Conservation (phyloP, 495 filamentous ascomycete genomes). For the Lasiosphaeriaceae sp. region DNA sequence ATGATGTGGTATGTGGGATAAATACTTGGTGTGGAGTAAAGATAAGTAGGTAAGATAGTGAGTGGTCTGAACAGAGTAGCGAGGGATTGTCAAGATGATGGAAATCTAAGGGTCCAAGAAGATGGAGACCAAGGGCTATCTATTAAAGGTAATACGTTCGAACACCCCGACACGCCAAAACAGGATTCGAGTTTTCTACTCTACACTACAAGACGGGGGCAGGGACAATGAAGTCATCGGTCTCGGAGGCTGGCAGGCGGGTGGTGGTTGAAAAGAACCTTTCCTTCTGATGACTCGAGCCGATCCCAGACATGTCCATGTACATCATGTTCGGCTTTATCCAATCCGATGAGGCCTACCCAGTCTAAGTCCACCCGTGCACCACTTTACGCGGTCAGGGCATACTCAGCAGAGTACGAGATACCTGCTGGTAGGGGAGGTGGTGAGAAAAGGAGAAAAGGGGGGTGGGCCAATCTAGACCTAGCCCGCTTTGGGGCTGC, state of each 20-base stretch:
- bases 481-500: not conserved
- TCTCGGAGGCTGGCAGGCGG: not conserved
- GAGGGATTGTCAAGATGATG: not conserved
- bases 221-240: conserved; percentile 16
- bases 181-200: conserved; percentile 9
- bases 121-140: not conserved
- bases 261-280: not conserved
- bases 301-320: too few relatives aligned
- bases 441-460: too few relatives aligned
- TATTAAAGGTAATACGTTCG: conserved; percentile 9
- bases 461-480: too few relatives aligned
- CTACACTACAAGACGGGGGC: too few relatives aligned
- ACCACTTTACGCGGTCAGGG: too few relatives aligned
- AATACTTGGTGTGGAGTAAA: too few relatives aligned
- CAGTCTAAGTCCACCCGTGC: too few relatives aligned
- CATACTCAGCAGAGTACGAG: too few relatives aligned
- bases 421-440: too few relatives aligned
- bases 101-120: not conserved
- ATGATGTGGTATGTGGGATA: conserved; percentile 17
- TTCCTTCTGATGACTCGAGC: not conserved
- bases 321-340: not conserved
- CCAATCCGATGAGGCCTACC: too few relatives aligned
- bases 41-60: too few relatives aligned
- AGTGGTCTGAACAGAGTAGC: not conserved
- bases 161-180: conserved; percentile 2